Conservation (phyloP, 148 eudicot genomes). For the Chenopodium berlandieri region DNA sequence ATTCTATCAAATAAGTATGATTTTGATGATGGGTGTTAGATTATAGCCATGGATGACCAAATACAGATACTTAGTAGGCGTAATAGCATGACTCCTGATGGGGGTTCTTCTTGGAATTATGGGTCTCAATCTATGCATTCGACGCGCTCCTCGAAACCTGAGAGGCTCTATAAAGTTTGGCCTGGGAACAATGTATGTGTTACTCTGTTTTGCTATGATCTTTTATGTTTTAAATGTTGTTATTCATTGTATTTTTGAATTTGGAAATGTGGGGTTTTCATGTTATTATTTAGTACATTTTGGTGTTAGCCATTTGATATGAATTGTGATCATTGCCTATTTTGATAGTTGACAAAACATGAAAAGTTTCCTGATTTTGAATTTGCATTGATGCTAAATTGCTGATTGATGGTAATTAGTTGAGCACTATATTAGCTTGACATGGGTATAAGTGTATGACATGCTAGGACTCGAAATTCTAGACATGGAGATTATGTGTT, state of each 20-base stretch:
- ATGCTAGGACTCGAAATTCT: not conserved
- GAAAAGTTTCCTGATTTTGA: not conserved
- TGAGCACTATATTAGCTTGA: not conserved
- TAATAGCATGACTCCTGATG: conserved; percentile 25
- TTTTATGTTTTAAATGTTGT: not conserved
- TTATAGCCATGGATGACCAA: conserved; percentile 13
- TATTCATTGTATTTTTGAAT: not conserved
- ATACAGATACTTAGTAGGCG: conserved; percentile 12
- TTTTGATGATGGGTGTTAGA: conserved; percentile 27
- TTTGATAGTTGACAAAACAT: not conserved
- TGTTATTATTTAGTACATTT: no score
- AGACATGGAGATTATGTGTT: not conserved
- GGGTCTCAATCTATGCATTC: conserved; percentile 25
- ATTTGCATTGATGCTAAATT: not conserved
- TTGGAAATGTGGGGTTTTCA: not conserved
- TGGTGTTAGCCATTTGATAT: not conserved
- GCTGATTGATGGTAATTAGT: not conserved
- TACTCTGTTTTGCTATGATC: not conserved
- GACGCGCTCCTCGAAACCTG: conserved; percentile 29
- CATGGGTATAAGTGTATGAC: not conserved
- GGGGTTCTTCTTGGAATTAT: conserved; percentile 25
- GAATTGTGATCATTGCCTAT: conserved; percentile 4
- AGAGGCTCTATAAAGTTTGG: conserved; percentile 80
- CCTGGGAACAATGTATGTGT: conserved; percentile 72
- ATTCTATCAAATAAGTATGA: not conserved